phyloP scores from a whole-genome alignment of 345 rosid species.

The Viola odorata region DNA sequence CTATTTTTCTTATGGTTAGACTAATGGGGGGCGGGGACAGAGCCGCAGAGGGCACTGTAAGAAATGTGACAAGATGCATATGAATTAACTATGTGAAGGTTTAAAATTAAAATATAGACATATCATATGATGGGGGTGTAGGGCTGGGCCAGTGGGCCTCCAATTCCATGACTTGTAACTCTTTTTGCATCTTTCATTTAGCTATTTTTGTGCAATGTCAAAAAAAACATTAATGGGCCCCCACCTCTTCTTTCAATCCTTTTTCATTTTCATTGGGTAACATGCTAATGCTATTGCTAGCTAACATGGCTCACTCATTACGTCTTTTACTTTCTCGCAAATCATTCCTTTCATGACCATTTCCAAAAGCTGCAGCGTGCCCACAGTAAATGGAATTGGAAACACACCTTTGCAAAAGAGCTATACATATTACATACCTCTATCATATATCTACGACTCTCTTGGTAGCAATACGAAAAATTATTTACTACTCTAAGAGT shows the following conservation, averaged over 20 bases:
- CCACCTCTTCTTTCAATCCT: conserved; percentile 8
- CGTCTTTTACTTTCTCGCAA: conserved; percentile 12
- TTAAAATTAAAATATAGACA: neutral
- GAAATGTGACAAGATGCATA: neutral
- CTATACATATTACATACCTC: too few species aligned
- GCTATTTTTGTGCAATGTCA: neutral
- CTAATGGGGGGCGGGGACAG: conserved; percentile 24
- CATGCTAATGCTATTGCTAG: conserved; percentile 13
- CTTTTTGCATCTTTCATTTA: neutral
- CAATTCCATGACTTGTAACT: neutral
- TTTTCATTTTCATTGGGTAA: conserved; percentile 16
- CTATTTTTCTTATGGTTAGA: neutral
- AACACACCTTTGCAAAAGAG: too few species aligned
- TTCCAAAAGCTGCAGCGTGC: neutral
- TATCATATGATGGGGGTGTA: neutral
- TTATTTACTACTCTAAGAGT: too few species aligned
- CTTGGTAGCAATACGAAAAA: too few species aligned
- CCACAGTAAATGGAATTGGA: neutral
- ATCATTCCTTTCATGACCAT: conserved; percentile 13
- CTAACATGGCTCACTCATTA: conserved; percentile 24
- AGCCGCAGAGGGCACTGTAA: conserved; percentile 13
- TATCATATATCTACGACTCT: too few species aligned
- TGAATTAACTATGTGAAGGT: neutral
- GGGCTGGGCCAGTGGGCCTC: conserved; percentile 1
- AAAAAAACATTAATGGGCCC: conserved; percentile 28